Evolutionary conservation across 2,329 filamentous ascomycete species (phyloP).

Genomic region (Rachicladosporium sp.): DNA sequence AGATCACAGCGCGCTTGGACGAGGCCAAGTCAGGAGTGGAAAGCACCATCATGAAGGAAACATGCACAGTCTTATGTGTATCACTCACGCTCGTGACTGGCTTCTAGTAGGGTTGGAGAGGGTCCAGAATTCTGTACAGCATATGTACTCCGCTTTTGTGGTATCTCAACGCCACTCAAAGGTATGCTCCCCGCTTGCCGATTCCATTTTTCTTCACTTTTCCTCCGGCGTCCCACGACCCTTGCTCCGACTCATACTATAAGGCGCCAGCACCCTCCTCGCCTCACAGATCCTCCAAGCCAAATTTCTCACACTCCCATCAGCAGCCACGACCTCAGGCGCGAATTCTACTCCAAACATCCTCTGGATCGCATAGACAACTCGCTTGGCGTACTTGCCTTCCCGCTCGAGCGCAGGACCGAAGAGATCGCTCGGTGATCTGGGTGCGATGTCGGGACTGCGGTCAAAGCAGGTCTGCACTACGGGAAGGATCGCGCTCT

Average conservation of each 20-base stretch:
- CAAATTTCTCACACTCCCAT: constrained; percentile 79
- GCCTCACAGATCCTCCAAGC: constrained; percentile 93
- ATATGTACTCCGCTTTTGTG: too few species aligned
- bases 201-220: not conserved
- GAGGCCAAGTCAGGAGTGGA: too few species aligned
- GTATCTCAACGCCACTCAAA: too few species aligned
- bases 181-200: too few species aligned
- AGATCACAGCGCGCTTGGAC: too few species aligned
- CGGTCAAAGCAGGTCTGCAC: constrained; percentile 87
- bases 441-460: constrained; percentile 80
- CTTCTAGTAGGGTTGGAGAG: too few species aligned
- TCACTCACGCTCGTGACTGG: too few species aligned
- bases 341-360: constrained; percentile 97
- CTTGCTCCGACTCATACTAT: constrained; percentile 35
- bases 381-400: constrained; percentile 74
- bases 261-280: constrained; percentile 66
- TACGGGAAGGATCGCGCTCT: constrained; percentile 65
- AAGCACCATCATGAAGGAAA: too few species aligned
- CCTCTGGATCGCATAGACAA: constrained; percentile 87
- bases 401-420: constrained; percentile 76
- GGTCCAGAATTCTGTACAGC: too few species aligned
- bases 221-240: constrained; percentile 21
- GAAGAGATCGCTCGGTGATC: constrained; percentile 66
- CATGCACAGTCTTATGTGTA: too few species aligned
- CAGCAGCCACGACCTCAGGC: constrained; percentile 78